Base-by-base conservation (phyloP, 2,329 filamentous ascomycete genomes). In the Pseudocercospora ulei region DNA sequence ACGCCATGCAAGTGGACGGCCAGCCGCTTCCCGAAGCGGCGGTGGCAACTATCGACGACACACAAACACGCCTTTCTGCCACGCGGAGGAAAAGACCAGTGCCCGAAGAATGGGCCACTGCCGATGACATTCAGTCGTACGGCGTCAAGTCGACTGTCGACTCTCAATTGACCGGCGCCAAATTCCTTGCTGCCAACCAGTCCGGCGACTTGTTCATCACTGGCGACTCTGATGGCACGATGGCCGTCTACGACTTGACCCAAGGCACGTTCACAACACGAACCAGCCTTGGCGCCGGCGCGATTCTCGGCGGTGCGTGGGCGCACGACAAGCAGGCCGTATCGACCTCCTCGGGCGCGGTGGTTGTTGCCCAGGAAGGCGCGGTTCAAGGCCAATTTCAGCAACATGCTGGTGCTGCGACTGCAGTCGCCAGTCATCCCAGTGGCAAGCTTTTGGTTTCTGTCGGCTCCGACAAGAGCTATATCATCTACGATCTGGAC, bases 1-100 rank as follows among this genome's bases (percentile, higher is more conserved):
- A 96, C 60, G 80, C 80, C 11, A 98, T 98, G 90, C 83, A 90
- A 50, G 78, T 98, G 11, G 90, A 98, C 59, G 76, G 73, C 38
- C 76, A 86, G 53, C 76, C 74, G 14, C 68, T 98, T 19, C 78
- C 87, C 2, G 78, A 82, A 28, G 72, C 73, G 8, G 67, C 95
- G 33, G 68, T 76, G 12, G 73, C 73, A 38, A 78, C 78, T 56
- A 78, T 98, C 35, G 82, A 93, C 46, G 76, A 77, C 60, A 82
- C 82, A 55, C 83, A 94, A 58, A 72, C 81, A 60, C 73, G 73
- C 82, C 72, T 96, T 42, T 90, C 83, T 42, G 84, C 85, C 60
- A 81, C 81, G 31, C 82, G 90, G 56, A 83, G 88, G 66, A 95
- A 92, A 72, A 81, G 90, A 44, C 75, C 84, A 5, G 68, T 92